Base-by-base conservation (phyloP, 352 stramenopile genomes). In the Globisporangium camurandrum region DNA sequence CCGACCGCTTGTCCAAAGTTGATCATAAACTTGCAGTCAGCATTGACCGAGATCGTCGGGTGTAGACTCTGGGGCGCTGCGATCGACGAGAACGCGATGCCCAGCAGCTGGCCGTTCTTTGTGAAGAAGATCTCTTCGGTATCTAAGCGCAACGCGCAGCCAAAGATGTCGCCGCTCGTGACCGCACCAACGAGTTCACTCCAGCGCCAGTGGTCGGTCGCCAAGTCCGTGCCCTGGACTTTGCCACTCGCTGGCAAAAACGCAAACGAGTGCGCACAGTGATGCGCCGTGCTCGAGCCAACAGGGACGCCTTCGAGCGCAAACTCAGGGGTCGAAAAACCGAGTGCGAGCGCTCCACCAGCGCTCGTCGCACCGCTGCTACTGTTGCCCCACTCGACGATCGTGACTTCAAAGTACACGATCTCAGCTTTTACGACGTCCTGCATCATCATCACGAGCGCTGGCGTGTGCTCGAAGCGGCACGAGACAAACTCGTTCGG, bases 61-160 rank as follows among this genome's bases (percentile, higher is more conserved):
- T 93, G 73, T 17, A 94, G 54, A 5, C 74, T 28, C 14, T 57
- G 44, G 22, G 66, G 56, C 9, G 61, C 41, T 16, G 60, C 54
- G n/a, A 91, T 67, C 5, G 69, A 90, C 22, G 80, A 91, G 45
- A 93, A 94, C 10, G 82, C 80, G 0, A 65, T 92, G 26, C 84
- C 84, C 7, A 93, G 55, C 36, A 88, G 26, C 27, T 86, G 74
- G 0, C 84, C 81, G 53, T 93, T 94, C 51, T 90, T 91, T 16
- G 79, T 91, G 45, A 93, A 88, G 49, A 94, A 94, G 17, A 94
- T 61, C 30, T 94, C 84, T 24, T 84, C 68, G 1, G 82, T 90
- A 49, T 93, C 84, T 4, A 92, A 51, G 0, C 84, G 79, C 33
- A 93, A 64, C 0, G 81, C 84, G 57, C 81, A 93, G 5, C 84